Percentiles rank a stretch among this genome's conserved stretches.
Conservation (phyloP, 345 rosid genomes). For the Gossypium rotundifolium region DNA sequence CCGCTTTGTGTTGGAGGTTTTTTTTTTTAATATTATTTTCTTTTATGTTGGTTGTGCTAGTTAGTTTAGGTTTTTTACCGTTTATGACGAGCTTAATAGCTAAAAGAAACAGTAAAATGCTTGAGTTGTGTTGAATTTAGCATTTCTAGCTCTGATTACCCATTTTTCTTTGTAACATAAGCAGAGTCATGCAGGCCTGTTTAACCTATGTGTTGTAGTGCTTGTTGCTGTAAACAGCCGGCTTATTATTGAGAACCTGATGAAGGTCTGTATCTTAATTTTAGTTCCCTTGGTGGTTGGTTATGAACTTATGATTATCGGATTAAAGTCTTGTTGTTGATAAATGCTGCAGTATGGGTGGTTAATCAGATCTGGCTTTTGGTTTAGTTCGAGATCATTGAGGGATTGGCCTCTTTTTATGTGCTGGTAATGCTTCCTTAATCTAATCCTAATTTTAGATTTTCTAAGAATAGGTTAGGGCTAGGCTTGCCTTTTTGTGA, state of each 20-base stretch:
- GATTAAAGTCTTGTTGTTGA: not conserved
- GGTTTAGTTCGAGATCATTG: constrained; percentile 85
- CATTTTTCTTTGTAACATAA: not conserved
- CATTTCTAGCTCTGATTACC: not conserved
- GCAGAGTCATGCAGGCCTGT: constrained; percentile 98
- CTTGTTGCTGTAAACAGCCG: constrained; percentile 96
- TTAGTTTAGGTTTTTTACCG: not conserved
- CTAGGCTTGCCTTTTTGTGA: not conserved
- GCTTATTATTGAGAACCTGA: constrained; percentile 86
- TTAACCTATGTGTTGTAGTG: constrained; percentile 93
- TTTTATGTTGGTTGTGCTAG: not conserved
- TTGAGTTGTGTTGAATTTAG: not conserved
- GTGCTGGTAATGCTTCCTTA: constrained; percentile 69
- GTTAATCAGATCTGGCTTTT: constrained; percentile 81
- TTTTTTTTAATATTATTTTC: not conserved
- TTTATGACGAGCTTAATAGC: not conserved
- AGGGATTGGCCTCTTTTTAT: constrained; percentile 97
- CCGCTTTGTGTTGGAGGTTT: not conserved
- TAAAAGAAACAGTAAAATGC: not conserved
- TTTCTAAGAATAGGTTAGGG: constrained; percentile 6
- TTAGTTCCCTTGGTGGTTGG: not conserved
- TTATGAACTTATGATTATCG: not conserved
- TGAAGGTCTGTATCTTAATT: constrained; percentile 57
- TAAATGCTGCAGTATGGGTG: constrained; percentile 75
- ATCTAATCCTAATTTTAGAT: not conserved